These are phyloP conservation scores for Eucalyptus brandiana DNA, from an alignment of 345 rosid species.

Conservation along the genomic window DNA sequence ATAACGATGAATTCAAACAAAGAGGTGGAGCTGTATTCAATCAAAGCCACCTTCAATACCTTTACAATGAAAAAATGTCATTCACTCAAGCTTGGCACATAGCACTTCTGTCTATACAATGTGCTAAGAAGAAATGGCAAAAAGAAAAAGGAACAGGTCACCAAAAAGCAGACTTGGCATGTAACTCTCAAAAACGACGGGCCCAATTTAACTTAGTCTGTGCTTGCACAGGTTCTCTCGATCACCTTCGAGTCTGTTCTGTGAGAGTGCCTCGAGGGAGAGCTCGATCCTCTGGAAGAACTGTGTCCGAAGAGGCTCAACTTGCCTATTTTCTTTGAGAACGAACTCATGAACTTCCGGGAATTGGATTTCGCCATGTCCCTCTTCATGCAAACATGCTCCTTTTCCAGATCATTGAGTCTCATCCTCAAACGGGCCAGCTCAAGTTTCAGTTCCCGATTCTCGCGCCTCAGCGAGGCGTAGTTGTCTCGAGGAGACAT, in stretches of 20 bases:
- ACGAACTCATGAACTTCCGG: conserved; percentile 70
- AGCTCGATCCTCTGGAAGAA: conserved; percentile 86
- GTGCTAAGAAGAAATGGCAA: background rate
- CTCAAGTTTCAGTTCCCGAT: conserved; percentile 92
- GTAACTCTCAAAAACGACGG: background rate
- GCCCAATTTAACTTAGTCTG: background rate
- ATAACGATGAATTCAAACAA: background rate
- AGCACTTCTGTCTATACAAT: background rate
- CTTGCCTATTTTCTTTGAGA: conserved; percentile 82
- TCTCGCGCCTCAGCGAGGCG: conserved; percentile 87
- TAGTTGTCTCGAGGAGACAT: conserved; percentile 98
- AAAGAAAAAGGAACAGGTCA: background rate
- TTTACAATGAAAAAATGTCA: background rate
- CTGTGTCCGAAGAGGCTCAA: conserved; percentile 69
- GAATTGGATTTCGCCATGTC: conserved; percentile 91
- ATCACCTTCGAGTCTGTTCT: conserved; percentile 35
- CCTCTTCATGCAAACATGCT: conserved; percentile 92
- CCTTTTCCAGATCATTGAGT: conserved; percentile 90
- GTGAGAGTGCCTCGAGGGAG: conserved; percentile 81
- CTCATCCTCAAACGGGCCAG: conserved; percentile 86
- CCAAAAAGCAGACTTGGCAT: background rate
- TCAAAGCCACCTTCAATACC: background rate
- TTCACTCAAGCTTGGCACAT: background rate
- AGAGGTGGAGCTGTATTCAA: background rate
- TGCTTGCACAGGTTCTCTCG: conserved; percentile 7